Base-by-base conservation (phyloP, 768 basidiomycete genomes). In the Galerina sulciceps region DNA sequence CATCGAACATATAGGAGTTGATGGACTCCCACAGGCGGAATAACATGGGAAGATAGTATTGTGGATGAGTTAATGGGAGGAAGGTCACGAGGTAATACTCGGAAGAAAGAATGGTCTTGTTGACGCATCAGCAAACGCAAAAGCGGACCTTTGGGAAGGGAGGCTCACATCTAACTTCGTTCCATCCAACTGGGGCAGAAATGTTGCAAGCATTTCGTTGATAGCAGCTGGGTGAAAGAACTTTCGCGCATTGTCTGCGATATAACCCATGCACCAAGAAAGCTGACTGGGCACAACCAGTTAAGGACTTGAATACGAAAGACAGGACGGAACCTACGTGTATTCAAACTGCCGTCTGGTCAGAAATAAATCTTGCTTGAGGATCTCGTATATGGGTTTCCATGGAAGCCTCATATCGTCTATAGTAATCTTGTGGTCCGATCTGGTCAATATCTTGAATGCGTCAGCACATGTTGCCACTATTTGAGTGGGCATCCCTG, bases 141-240 rank as follows among this genome's bases (percentile, higher is more conserved):
- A 17, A 31, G 17, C 22, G 43, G 26, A 51, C 18, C 44, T 10
- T n/a, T 8, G 48, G 22, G 2, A 52, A 53, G 31, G 11, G 51
- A 42, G 34, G 79, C 89, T 70, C 60, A 90, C 90, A 73, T 91
- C 86, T 63, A 94, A 74, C 55, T 81, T 81, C 20, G 85, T 88
- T 34, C 89, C 90, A 65, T 93, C 89, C 35, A 96, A 78, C 53
- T 81, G 76, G 4, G 94, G 93, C 10, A 97, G 75, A 69, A 96
- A 94, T 0, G 83, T 87, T n/a, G 88, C 79, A 31, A 97, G 84
- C 93, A 97, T 96, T 65, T 92, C 90, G 63, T 89, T 86, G 53
- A 88, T 88, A 35, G 92, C 89, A 41, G 90, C 85, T 15, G 94
- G 94, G 65, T 94, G 93, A 74, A 94, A 96, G 80, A 96, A 96